Base-by-base conservation (phyloP, 1,284 basidiomycete species). In the Ganoderma boninense region DNA sequence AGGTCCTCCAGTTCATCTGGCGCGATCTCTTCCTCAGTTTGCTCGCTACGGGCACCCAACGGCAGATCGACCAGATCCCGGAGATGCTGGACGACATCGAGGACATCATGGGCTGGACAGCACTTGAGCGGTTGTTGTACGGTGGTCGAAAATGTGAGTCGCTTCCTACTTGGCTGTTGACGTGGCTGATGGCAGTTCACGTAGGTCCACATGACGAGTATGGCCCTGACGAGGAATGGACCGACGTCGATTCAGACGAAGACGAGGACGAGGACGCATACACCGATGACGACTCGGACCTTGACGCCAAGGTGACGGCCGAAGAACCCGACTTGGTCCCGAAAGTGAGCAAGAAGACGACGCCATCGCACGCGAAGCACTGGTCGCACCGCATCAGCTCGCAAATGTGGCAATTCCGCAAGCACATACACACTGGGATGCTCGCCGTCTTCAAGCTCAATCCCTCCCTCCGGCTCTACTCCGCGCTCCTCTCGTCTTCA, bases 1-100 rank as follows among this genome's bases (percentile, higher is more conserved):
- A 78, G n/a, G 82, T 86, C 42, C 71, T 89, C 2, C 77, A 90
- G 26, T 92, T 90, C 89, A 86, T 92, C 61, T 92, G 90, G 90
- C 85, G 91, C 6, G 90, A 92, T 69, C 81, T 91, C 29, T 86
- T 91, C 73, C 76, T 92, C 10, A 85, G 84, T 42, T 78, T 91
- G 76, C 82, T 88, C 10, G 83, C 85, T 0, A 79, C 80, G 20
- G 84, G 82, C 6, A 78, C 79, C 0, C 75, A 78, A 54, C 76
- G 74, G 7, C 83, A 85, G 23, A 81, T 81, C 68, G 75, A 79
- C 40, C 68, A 73, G 56, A 80, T 91, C 14, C 83, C 85, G 0
- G 81, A 85, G 7, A 89, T 91, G 84, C 77, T 92, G 14, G 80
- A 83, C 20, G 89, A 91, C 69, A 87, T 92, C 63, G 86, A 88